Base-by-base conservation (phyloP, 1,139 yeast genomes). In the Lodderomyces jiufengensis region DNA sequence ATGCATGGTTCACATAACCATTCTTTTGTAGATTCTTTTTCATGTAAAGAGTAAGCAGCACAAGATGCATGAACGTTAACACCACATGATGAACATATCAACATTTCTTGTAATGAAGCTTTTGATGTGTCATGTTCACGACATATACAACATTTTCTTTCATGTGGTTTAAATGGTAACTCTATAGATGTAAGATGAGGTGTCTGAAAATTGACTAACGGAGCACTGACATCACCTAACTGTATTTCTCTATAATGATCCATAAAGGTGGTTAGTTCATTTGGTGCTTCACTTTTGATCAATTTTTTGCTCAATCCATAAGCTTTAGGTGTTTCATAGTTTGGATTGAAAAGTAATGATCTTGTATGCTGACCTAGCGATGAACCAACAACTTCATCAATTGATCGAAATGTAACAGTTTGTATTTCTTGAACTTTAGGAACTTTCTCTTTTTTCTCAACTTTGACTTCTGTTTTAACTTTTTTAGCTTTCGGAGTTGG, bases 1-100 rank as follows among this genome's bases (percentile, higher is more conserved):
- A 78, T 63, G 52, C 97, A 90, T 2, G 81, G 71, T 49, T 87
- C 96, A 60, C 97, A 90, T 24, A 73, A 58, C 97, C 97, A 90
- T 34, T 67, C 73, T 30, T 57, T 61, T 47, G 34, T 3, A 45
- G 41, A 3, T 49, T 11, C 12, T n/a, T 32, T 46, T 1, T 51
- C 61, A 1, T 55, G 55, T 4, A 62, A 43, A 22, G 32, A 34
- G 5, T 76, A 48, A 1, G 95, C 95, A 50, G 81, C 80, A 54
- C 96, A 88, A 0, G 73, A 57, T 2, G 73, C 61, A 54, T 90
- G 97, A 2, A 82, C 88, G 38, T 70, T 70, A 18, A 86, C 63
- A 0, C 86, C 84, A 63, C 97, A 90, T 15, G 70, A 66, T 1
- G 68, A 57, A 54, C 97, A 90, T 2, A 68, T 61, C n/a, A 76